Base-by-base conservation (phyloP, 192 early-diverging fungal species). In the Entomortierella chlamydospora region DNA sequence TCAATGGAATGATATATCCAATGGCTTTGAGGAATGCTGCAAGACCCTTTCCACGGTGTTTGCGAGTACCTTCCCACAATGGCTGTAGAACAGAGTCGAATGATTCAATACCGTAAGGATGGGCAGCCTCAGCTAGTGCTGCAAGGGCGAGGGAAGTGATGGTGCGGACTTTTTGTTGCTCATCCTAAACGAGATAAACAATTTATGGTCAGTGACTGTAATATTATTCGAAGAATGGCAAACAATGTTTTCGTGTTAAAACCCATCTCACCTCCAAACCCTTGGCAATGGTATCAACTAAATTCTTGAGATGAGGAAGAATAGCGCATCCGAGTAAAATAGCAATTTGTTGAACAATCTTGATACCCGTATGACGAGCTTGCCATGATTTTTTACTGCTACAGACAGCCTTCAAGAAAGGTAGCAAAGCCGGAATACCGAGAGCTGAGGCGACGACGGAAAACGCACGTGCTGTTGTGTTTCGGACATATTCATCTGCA, bases 21-120 rank as follows among this genome's bases (percentile, higher is more conserved):
- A 98, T 95, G n/a, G 97, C 97, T 81, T 99, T 98, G 68, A 99
- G 86, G 86, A 99, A 98, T 0, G 97, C 96, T 11, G 98, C 97
- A 33, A 98, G 85, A 18, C 95, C 95, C 74, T 96, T 96, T 69
- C 97, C 96, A 70, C 98, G 91, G 76, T 99, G 97, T 74, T 93
- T 93, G 72, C 93, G 93, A 70, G 97, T 95, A 61, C 97, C 98
- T 28, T 89, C 87, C 94, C 95, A 96, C 37, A 99, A 85, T 49
- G 96, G 97, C 57, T 91, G 89, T 26, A 99, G 79, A 9, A 97
- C 95, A 17, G 87, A 79, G 67, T 98, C 96, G 73, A 99, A 99
- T 0, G 95, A 94, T 79, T 99, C 98, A 68, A 99, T 98, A 82
- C 98, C 98, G 82, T 99, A 99, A 0, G 98, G 98, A 4, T 95